These are phyloP conservation scores for Biscutella auriculata DNA, from an alignment of 441 rosid species.

Conservation along the genomic window DNA sequence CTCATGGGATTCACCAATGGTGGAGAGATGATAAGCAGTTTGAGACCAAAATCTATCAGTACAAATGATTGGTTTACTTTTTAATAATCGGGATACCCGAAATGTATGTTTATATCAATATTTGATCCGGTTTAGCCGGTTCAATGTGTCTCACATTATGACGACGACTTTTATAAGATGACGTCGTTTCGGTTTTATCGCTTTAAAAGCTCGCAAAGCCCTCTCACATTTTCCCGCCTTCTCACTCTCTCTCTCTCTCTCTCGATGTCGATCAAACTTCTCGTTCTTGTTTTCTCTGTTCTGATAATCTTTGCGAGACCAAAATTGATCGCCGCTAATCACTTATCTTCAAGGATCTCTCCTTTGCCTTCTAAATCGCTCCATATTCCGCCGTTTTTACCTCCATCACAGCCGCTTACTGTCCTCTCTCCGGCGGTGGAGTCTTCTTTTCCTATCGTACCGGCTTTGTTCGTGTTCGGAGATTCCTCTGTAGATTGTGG, in stretches of 20 bases:
- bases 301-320: slow-evolving; percentile 16
- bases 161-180: background rate
- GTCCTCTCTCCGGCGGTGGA: slow-evolving; percentile 13
- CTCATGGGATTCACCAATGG: slow-evolving; percentile 96
- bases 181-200: background rate
- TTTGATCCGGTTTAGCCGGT: background rate
- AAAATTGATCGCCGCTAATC: slow-evolving; percentile 7
- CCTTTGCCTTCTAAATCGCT: background rate
- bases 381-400: background rate
- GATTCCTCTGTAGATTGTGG: slow-evolving; percentile 86
- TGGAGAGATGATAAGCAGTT: slow-evolving; percentile 59
- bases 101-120: too few species aligned
- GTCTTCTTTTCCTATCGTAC: slow-evolving; percentile 11
- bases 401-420: slow-evolving; percentile 16
- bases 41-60: slow-evolving; percentile 44
- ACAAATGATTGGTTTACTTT: slow-evolving; percentile 24
- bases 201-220: background rate
- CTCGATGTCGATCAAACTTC: slow-evolving; percentile 28
- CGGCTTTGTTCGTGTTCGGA: slow-evolving; percentile 65
- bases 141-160: background rate
- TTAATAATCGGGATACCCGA: background rate
- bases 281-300: slow-evolving; percentile 23
- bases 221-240: slow-evolving; percentile 12
- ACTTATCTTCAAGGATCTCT: slow-evolving; percentile 4
- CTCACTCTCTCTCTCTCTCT: background rate